Conservation (phyloP, 768 basidiomycete species). For the Tephrocybe sp. region DNA sequence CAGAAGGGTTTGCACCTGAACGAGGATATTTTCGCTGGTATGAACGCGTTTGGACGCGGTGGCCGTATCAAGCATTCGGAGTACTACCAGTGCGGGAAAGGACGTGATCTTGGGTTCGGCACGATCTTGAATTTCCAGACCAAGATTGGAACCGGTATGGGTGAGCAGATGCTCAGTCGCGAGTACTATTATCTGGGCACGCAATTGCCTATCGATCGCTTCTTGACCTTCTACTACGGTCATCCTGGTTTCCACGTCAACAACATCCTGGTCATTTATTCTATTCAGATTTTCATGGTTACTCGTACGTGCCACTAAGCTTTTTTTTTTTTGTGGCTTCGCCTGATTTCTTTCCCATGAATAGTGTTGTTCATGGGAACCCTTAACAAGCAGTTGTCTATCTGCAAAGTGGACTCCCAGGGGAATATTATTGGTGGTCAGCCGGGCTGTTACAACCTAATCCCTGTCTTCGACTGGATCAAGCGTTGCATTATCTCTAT, state of each 20-base stretch:
- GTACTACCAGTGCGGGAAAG: constrained; percentile 99
- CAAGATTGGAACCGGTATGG: constrained; percentile 99
- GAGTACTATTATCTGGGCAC: constrained; percentile 99
- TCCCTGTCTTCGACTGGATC: constrained; percentile 98
- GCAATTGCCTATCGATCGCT: constrained; percentile 96
- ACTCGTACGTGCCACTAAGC: constrained; percentile 60
- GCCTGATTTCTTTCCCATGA: constrained; percentile 9
- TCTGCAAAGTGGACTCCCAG: constrained; percentile 83
- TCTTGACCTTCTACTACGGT: constrained; percentile 99
- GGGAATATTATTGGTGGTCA: constrained; percentile 83
- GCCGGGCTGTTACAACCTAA: constrained; percentile 92
- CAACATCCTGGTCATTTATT: constrained; percentile 98
- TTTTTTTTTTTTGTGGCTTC: constrained; percentile 2
- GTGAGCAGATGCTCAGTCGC: constrained; percentile 99
- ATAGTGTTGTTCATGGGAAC: constrained; percentile 82
- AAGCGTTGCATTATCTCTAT: constrained; percentile 95
- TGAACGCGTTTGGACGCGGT: constrained; percentile 98
- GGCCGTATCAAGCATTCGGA: constrained; percentile 99
- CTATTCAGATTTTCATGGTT: constrained; percentile 97
- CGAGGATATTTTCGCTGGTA: constrained; percentile 99
- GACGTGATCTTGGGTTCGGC: constrained; percentile 98
- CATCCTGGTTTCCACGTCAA: constrained; percentile 99
- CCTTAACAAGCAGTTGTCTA: constrained; percentile 87
- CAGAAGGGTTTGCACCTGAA: constrained; percentile 98
- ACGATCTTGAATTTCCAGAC: constrained; percentile 99